phyloP scores from a whole-genome alignment of 345 rosid species.

The Pugionium cornutum region DNA sequence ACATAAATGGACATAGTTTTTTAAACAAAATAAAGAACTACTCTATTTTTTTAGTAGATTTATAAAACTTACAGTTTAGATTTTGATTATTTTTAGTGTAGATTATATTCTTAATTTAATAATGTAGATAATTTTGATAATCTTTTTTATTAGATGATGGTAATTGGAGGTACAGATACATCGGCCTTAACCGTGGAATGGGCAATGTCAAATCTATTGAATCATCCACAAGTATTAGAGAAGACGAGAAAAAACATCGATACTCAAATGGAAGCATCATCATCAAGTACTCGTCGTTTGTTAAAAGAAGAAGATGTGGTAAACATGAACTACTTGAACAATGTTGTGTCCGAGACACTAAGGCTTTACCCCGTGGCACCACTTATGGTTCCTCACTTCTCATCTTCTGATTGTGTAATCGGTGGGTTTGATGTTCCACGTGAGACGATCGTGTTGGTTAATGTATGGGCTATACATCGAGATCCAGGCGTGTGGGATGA shows the following conservation, averaged over 20 bases:
- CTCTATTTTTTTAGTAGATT: too few species aligned
- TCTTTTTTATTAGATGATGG: slow-evolving; percentile 27
- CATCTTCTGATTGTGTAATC: slow-evolving; percentile 47
- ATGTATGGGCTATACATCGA: slow-evolving; percentile 52
- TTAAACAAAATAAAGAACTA: too few species aligned
- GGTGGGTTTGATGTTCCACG: slow-evolving; percentile 49
- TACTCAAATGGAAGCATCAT: slow-evolving; percentile 9
- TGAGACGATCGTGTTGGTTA: slow-evolving; percentile 42
- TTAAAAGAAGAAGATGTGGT: slow-evolving; percentile 39
- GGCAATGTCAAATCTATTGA: slow-evolving; percentile 36
- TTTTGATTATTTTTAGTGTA: too few species aligned
- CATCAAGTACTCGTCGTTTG: slow-evolving; percentile 22
- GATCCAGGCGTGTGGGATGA: slow-evolving; percentile 50
- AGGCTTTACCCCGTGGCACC: slow-evolving; percentile 48
- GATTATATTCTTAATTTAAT: too few species aligned
- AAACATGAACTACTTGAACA: slow-evolving; percentile 38
- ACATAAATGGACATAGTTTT: too few species aligned
- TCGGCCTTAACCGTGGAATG: slow-evolving; percentile 40
- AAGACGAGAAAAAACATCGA: slow-evolving; percentile 33
- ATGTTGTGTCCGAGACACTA: slow-evolving; percentile 46
- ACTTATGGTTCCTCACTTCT: slow-evolving; percentile 45
- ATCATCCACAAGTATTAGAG: slow-evolving; percentile 35
- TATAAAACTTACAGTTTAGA: too few species aligned
- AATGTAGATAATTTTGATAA: not conserved
- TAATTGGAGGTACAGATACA: slow-evolving; percentile 45